A percentile compares a stretch with the other conserved stretches of the same genome.
Conservation (phyloP, 2,329 filamentous ascomycete species). For the Nakataea oryzae region DNA sequence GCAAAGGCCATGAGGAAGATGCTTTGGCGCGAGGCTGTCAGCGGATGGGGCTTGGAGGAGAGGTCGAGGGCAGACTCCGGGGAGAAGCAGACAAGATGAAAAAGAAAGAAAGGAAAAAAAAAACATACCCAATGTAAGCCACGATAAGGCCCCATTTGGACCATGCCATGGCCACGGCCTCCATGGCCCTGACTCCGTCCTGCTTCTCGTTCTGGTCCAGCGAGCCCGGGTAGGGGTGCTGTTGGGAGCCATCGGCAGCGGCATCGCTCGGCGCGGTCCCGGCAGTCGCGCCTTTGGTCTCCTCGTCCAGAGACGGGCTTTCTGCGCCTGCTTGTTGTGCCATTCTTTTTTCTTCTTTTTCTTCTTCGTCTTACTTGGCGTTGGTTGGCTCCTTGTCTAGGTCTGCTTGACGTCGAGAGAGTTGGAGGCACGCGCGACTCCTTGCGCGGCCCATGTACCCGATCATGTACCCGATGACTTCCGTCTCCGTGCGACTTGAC, state of each 20-base stretch:
- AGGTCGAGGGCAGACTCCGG: not conserved
- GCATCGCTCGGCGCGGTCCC: not conserved
- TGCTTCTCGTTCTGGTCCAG: conserved; percentile 11
- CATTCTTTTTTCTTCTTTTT: too few species aligned
- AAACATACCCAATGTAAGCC: conserved; percentile 17
- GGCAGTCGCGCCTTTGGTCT: not conserved
- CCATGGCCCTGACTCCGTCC: conserved; percentile 20
- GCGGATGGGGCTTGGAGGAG: conserved; percentile 4
- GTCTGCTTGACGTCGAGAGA: too few species aligned
- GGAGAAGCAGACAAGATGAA: too few species aligned
- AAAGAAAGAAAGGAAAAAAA: not conserved
- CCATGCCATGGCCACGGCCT: conserved; percentile 20
- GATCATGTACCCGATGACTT: too few species aligned
- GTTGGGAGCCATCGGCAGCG: too few species aligned
- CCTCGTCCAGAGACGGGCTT: not conserved
- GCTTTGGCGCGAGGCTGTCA: conserved; percentile 14
- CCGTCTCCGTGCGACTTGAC: too few species aligned
- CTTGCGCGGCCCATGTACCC: too few species aligned
- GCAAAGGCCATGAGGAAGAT: conserved; percentile 52
- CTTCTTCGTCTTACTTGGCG: too few species aligned
- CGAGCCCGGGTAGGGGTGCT: not conserved
- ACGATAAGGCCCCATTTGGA: conserved; percentile 17
- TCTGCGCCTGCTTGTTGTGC: not conserved
- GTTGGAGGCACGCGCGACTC: too few species aligned
- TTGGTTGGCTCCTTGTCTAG: too few species aligned